A percentile compares a stretch with the other conserved stretches of the same genome.
Evolutionary conservation across 306 rosid genomes (phyloP).

Genomic region (Corylus heterophylla): DNA sequence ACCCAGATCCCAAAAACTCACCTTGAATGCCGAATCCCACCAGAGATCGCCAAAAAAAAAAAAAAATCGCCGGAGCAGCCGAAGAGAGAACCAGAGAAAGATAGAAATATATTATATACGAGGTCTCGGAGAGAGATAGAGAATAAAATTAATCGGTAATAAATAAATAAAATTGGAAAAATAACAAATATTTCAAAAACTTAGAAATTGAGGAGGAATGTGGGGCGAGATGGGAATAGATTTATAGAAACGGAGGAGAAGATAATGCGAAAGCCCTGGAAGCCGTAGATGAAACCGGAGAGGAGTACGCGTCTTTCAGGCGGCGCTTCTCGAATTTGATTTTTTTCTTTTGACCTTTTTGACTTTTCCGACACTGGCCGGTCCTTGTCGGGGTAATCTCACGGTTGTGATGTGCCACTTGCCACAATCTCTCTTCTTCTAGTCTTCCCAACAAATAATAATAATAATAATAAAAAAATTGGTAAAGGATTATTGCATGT

Average conservation of each 20-base stretch:
- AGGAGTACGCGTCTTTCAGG: constrained; percentile 23
- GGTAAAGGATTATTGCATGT: no score
- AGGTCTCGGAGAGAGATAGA: neutral
- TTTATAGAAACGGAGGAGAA: neutral
- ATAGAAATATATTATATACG: neutral
- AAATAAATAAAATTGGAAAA: neutral
- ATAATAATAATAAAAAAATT: no score
- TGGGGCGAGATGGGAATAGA: neutral
- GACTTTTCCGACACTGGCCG: neutral
- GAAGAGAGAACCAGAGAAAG: constrained; percentile 16
- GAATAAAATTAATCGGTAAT: constrained; percentile 4
- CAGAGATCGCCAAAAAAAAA: constrained; percentile 39
- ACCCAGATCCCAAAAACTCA: constrained; percentile 42
- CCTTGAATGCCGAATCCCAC: constrained; percentile 45
- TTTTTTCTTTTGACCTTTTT: neutral
- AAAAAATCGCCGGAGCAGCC: constrained; percentile 26
- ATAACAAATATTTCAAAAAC: neutral
- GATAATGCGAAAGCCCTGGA: constrained; percentile 1
- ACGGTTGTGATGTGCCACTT: neutral
- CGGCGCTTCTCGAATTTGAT: constrained; percentile 3
- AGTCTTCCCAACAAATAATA: no score
- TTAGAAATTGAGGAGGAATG: neutral
- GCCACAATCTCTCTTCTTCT: neutral
- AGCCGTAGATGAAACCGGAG: constrained; percentile 25
- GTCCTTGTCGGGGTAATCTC: neutral